phyloP scores from a whole-genome alignment of 2,329 filamentous ascomycete species.

The Samsoniella hepiali region DNA sequence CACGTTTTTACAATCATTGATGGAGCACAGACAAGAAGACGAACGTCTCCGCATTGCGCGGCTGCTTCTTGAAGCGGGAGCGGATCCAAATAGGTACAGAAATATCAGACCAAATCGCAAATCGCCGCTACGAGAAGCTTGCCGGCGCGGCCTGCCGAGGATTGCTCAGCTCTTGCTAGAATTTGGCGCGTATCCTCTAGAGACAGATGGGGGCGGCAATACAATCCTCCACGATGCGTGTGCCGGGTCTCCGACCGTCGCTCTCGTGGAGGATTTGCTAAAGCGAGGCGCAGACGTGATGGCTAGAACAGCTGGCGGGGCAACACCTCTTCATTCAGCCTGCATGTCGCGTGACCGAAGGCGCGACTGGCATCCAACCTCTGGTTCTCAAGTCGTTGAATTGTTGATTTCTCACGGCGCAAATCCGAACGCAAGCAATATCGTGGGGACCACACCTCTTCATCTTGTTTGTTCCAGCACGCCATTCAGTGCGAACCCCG shows the following conservation, averaged over 20 bases:
- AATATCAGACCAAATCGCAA: background rate
- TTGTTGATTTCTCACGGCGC: conserved; percentile 2
- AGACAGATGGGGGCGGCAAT: background rate
- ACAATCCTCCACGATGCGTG: background rate
- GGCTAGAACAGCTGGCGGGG: background rate
- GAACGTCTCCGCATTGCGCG: background rate
- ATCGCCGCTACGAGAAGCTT: background rate
- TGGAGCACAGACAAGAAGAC: background rate
- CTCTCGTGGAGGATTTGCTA: background rate
- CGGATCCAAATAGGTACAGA: background rate
- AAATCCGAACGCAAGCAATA: background rate
- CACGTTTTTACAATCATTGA: background rate
- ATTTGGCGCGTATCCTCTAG: background rate
- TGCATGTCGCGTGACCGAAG: background rate
- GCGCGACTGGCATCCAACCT: background rate
- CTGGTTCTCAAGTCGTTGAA: background rate
- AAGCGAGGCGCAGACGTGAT: background rate
- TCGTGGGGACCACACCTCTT: background rate
- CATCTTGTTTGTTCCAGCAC: background rate
- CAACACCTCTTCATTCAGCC: background rate
- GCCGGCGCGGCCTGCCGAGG: background rate
- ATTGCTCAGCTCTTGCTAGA: background rate
- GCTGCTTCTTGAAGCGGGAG: background rate
- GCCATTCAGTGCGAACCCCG: background rate
- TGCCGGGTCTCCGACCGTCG: background rate